Conservation (phyloP, 2,329 filamentous ascomycete species). For the Hysterium pulicare region DNA sequence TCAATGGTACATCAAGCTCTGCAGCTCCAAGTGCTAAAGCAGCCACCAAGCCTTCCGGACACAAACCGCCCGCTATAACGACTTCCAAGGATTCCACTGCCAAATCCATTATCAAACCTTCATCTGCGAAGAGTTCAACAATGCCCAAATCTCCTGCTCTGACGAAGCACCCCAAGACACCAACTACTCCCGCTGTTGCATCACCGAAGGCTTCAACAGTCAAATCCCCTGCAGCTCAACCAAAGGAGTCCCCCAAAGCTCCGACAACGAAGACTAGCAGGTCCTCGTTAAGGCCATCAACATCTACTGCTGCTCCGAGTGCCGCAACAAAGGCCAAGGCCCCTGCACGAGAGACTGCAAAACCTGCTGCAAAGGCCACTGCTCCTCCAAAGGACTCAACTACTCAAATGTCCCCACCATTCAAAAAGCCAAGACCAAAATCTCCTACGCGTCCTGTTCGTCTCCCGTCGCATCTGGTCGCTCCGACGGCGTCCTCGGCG, state of each 20-base stretch:
- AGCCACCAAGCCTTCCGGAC: constrained; percentile 23
- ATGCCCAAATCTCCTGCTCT: constrained; percentile 23
- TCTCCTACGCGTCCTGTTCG: constrained; percentile 68
- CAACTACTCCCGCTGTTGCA: constrained; percentile 24
- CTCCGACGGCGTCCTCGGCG: constrained; percentile 67
- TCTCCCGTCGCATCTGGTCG: constrained; percentile 64
- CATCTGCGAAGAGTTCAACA: constrained; percentile 27
- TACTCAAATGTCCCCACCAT: constrained; percentile 23
- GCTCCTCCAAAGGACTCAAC: constrained; percentile 15
- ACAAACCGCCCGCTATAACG: constrained; percentile 32
- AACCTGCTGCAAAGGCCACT: constrained; percentile 8
- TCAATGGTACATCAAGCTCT: constrained; percentile 15
- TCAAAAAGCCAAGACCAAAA: constrained; percentile 43
- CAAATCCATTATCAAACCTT: constrained; percentile 20
- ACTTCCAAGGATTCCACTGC: constrained; percentile 24
- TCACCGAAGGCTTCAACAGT: constrained; percentile 6
- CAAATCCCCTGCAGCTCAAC: constrained; percentile 3
- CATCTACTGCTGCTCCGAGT: constrained; percentile 19
- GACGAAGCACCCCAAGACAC: constrained; percentile 28
- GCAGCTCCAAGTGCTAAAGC: constrained; percentile 19
- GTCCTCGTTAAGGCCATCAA: constrained; percentile 23
- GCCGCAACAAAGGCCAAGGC: constrained; percentile 23
- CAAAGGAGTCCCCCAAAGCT: constrained; percentile 12
- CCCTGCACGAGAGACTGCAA: constrained; percentile 16
- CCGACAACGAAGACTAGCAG: constrained; percentile 25